These are phyloP conservation scores for Geranium incanum DNA, from an alignment of 441 rosid species.

Conservation along the genomic window DNA sequence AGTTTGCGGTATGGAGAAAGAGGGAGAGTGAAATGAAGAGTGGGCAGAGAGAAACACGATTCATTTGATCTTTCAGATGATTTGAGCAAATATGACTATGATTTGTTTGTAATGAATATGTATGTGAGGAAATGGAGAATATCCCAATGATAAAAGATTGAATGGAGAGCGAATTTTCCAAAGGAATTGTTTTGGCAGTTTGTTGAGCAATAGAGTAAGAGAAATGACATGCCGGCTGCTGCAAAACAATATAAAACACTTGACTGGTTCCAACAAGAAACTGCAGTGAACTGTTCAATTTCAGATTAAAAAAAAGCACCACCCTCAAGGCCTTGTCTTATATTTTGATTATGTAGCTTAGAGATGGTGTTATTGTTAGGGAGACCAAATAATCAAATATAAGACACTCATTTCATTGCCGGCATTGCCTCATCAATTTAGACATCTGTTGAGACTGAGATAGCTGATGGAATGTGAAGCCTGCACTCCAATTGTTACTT, in stretches of 20 bases:
- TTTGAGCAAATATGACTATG: no score
- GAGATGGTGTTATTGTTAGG: no score
- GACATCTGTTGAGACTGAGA: no score
- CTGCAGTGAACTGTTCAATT: neutral
- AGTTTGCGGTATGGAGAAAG: neutral
- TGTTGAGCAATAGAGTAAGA: neutral
- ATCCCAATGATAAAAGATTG: constrained; percentile 27
- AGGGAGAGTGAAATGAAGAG: neutral
- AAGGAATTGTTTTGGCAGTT: constrained; percentile 19
- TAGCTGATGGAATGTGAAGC: no score
- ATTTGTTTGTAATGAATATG: no score
- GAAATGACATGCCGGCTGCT: neutral
- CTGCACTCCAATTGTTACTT: no score
- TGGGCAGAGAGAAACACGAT: no score
- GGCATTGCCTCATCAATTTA: no score
- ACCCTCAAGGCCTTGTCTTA: neutral
- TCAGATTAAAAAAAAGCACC: neutral
- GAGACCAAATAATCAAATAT: no score
- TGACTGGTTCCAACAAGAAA: neutral
- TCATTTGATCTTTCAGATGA: no score
- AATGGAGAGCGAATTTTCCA: constrained; percentile 32
- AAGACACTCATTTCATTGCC: no score
- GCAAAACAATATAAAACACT: neutral
- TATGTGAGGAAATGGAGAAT: constrained; percentile 23
- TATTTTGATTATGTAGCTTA: no score